Evolutionary conservation across 345 rosid genomes (phyloP).

Genomic region (Moricandia arvensis): DNA sequence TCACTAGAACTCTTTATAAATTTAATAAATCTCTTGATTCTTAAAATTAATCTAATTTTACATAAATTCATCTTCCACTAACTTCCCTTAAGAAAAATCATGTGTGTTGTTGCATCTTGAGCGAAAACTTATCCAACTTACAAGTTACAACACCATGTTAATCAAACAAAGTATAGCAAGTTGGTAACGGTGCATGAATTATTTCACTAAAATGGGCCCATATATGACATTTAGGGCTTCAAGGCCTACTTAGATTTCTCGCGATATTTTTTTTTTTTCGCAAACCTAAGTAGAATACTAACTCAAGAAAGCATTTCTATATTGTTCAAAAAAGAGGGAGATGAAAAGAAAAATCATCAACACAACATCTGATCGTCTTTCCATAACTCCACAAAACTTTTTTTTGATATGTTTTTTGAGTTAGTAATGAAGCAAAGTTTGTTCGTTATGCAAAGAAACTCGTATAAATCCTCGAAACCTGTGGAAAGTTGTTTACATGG

Average conservation of each 20-base stretch:
- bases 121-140: background rate
- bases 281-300: background rate
- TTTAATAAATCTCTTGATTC: no score
- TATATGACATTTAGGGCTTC: background rate
- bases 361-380: background rate
- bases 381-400: background rate
- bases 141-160: background rate
- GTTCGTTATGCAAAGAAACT: background rate
- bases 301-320: background rate
- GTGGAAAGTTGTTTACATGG: background rate
- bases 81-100: background rate
- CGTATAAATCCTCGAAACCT: background rate
- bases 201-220: background rate
- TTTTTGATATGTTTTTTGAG: background rate
- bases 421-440: background rate
- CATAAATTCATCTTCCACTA: no score
- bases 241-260: background rate
- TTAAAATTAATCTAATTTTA: no score
- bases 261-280: background rate
- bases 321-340: background rate
- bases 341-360: background rate
- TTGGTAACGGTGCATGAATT: background rate
- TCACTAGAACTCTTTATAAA: no score
- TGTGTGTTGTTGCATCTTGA: background rate
- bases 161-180: background rate